Percentiles rank a stretch among this genome's conserved stretches.
Conservation (phyloP, 306 rosid species). For the Fagus crenata region DNA sequence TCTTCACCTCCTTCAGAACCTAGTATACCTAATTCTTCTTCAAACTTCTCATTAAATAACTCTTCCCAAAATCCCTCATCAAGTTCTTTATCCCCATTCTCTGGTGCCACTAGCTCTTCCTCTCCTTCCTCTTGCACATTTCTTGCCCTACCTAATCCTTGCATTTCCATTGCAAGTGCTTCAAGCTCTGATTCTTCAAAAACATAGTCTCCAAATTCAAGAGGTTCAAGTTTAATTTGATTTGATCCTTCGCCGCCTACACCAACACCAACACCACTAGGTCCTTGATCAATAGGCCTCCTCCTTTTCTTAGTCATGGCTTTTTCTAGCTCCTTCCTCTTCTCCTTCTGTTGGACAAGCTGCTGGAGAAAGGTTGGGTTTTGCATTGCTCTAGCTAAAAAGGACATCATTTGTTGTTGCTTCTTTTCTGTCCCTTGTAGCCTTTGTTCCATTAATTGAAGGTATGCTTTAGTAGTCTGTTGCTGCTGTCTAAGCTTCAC, state of each 20-base stretch:
- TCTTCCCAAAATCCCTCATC: constrained; percentile 66
- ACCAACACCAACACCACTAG: constrained; percentile 21
- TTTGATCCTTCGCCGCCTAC: constrained; percentile 22
- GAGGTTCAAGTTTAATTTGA: constrained; percentile 54
- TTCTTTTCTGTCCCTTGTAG: constrained; percentile 60
- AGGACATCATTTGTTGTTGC: constrained; percentile 84
- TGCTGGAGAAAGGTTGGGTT: constrained; percentile 67
- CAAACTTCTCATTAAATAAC: constrained; percentile 36
- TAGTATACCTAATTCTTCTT: constrained; percentile 33
- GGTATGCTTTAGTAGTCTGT: constrained; percentile 51
- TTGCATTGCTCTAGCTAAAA: constrained; percentile 77
- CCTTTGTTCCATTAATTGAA: constrained; percentile 71
- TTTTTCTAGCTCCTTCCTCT: constrained; percentile 56
- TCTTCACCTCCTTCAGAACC: constrained; percentile 40
- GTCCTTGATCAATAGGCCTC: constrained; percentile 62
- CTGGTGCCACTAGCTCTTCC: constrained; percentile 39
- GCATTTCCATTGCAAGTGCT: constrained; percentile 77
- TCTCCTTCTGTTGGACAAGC: constrained; percentile 58
- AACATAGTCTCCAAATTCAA: constrained; percentile 41
- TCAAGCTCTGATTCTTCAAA: constrained; percentile 74
- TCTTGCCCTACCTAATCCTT: constrained; percentile 53
- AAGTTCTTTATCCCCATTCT: constrained; percentile 59
- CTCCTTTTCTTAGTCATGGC: constrained; percentile 72
- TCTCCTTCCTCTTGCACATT: constrained; percentile 36
- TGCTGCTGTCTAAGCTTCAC: constrained; percentile 78